A percentile compares a stretch with the other conserved stretches of the same genome.
These are phyloP conservation scores for Phytophthora sp. DNA, from an alignment of 352 stramenopile species.

Conservation along the genomic window DNA sequence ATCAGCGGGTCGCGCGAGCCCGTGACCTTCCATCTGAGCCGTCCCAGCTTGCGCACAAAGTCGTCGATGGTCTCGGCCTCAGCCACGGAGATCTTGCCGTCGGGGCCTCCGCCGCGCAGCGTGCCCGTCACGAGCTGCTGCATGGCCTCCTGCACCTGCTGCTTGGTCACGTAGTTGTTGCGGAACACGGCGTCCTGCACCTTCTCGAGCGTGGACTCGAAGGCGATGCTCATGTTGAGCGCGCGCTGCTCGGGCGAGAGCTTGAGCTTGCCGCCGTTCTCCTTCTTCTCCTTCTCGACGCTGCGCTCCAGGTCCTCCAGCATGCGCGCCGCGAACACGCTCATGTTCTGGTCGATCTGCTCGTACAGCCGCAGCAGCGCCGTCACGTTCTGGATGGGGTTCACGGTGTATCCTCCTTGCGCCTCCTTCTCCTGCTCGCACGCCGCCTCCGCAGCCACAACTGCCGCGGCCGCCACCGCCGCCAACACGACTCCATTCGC, in stretches of 20 bases:
- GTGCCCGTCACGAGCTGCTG: constrained; percentile 60
- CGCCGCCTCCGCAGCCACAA: constrained; percentile 3
- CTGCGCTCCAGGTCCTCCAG: constrained; percentile 65
- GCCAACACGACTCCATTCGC: constrained; percentile 6
- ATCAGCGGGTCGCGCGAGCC: constrained; percentile 79
- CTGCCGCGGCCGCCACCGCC: not conserved
- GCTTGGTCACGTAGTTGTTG: constrained; percentile 85
- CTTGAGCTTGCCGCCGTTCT: constrained; percentile 53
- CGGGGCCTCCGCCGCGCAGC: constrained; percentile 49
- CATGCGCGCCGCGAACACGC: constrained; percentile 72
- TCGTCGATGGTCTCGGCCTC: constrained; percentile 77
- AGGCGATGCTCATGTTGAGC: constrained; percentile 84
- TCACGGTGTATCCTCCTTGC: constrained; percentile 51
- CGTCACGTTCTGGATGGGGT: constrained; percentile 75
- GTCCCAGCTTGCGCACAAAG: constrained; percentile 73
- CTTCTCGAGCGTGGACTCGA: constrained; percentile 79
- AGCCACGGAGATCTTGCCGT: constrained; percentile 62
- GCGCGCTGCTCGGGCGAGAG: constrained; percentile 72
- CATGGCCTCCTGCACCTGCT: constrained; percentile 78
- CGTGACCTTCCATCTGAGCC: constrained; percentile 82
- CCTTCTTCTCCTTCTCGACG: constrained; percentile 52
- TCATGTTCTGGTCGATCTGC: constrained; percentile 89
- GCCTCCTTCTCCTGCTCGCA: constrained; percentile 30
- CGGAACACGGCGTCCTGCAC: constrained; percentile 86
- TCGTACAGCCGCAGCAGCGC: constrained; percentile 78